Evolutionary conservation across 2,329 filamentous ascomycete species (phyloP).

Genomic region (Trichoderma polysporum): DNA sequence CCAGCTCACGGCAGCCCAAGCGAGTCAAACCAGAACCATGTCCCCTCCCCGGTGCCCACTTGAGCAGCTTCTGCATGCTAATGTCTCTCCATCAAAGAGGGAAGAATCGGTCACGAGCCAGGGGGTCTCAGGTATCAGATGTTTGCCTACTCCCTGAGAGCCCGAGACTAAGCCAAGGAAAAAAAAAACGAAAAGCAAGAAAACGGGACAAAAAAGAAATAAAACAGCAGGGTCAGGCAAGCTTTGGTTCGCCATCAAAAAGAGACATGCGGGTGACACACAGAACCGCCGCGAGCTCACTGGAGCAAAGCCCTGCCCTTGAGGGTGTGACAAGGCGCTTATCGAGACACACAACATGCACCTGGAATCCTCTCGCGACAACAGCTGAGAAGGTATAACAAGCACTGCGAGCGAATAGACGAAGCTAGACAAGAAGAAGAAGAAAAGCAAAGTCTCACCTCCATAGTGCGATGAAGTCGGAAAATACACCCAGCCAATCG

Average conservation of each 20-base stretch:
- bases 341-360: conserved; percentile 12
- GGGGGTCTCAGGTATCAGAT: neutral
- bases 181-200: neutral
- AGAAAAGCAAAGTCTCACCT: conserved; percentile 4
- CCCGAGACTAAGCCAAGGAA: neutral
- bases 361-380: neutral
- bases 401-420: neutral
- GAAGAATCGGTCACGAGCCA: conserved; percentile 9
- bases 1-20: conserved; percentile 13
- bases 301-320: conserved; percentile 11
- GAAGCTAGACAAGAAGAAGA: neutral
- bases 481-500: conserved; percentile 8
- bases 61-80: conserved; percentile 3
- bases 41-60: conserved; percentile 13
- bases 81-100: conserved; percentile 12
- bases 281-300: conserved; percentile 5
- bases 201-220: neutral
- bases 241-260: neutral
- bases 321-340: conserved; percentile 16
- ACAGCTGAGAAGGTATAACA: neutral
- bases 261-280: conserved; percentile 14
- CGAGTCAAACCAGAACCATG: conserved; percentile 18
- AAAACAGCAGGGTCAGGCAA: neutral
- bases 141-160: neutral
- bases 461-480: neutral